Percentiles rank a stretch among this genome's conserved stretches.
These are phyloP conservation scores for Candida tunisiensis DNA, from an alignment of 1,139 yeast genomes.

Conservation along the genomic window DNA sequence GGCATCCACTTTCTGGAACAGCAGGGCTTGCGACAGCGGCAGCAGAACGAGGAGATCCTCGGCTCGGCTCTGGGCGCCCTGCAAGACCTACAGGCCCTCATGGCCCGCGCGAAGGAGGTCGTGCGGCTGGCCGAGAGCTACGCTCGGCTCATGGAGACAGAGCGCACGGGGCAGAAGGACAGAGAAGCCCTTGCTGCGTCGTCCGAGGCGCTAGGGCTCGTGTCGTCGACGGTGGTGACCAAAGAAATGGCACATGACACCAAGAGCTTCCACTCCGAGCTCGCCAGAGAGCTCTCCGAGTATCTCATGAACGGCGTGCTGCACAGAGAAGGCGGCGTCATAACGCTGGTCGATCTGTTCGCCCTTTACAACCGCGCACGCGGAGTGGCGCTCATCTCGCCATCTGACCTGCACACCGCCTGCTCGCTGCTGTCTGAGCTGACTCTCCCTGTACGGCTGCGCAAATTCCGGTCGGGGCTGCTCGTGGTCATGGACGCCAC, in stretches of 20 bases:
- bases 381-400: conserved; percentile 42
- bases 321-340: conserved; percentile 33
- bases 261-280: conserved; percentile 26
- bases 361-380: conserved; percentile 43
- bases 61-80: conserved; percentile 57
- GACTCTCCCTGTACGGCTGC: conserved; percentile 27
- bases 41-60: conserved; percentile 45
- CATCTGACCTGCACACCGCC: conserved; percentile 36
- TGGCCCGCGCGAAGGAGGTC: conserved; percentile 65
- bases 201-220: conserved; percentile 17
- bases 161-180: conserved; percentile 5
- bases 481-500: conserved; percentile 28
- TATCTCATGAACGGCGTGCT: conserved; percentile 30
- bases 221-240: conserved; percentile 17
- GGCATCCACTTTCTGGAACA: conserved; percentile 66
- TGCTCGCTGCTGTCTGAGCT: conserved; percentile 30
- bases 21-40: conserved; percentile 37
- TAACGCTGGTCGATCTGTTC: conserved; percentile 43
- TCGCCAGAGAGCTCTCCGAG: conserved; percentile 43
- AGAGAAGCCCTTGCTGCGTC: too few species aligned
- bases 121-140: conserved; percentile 39
- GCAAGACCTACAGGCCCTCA: conserved; percentile 60
- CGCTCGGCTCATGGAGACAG: conserved; percentile 16
- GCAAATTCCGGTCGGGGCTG: conserved; percentile 25
- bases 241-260: conserved; percentile 22